These are phyloP conservation scores for Citrus medica DNA, from an alignment of 345 rosid genomes.

Conservation along the genomic window DNA sequence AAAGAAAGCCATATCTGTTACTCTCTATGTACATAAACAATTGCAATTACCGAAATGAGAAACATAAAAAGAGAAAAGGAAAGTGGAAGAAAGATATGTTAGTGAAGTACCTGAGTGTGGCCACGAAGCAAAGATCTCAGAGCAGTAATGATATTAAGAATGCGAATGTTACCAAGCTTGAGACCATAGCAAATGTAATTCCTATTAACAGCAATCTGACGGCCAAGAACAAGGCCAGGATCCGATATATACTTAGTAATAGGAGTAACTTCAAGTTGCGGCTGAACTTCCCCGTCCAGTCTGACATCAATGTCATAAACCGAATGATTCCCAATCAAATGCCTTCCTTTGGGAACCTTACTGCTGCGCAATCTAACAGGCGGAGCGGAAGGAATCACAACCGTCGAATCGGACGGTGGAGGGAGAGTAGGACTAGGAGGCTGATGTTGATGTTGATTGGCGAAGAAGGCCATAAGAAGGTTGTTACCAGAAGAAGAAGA, in stretches of 20 bases:
- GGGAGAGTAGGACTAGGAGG: slow-evolving; percentile 10
- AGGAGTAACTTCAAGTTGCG: slow-evolving; percentile 76
- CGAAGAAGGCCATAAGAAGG: slow-evolving; percentile 30
- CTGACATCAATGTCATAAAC: slow-evolving; percentile 57
- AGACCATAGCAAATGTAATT: slow-evolving; percentile 76
- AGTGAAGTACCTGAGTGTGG: slow-evolving; percentile 49
- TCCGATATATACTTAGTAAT: slow-evolving; percentile 69
- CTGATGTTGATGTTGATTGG: slow-evolving; percentile 23
- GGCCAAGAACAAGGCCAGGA: slow-evolving; percentile 65
- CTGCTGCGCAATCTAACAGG: slow-evolving; percentile 46
- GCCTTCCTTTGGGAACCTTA: slow-evolving; percentile 61
- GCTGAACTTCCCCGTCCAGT: slow-evolving; percentile 59
- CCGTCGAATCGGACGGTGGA: slow-evolving; percentile 18
- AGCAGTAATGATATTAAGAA: slow-evolving; percentile 70
- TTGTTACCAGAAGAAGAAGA: slow-evolving; percentile 18
- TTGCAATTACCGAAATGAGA: not conserved
- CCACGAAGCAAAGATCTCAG: slow-evolving; percentile 72
- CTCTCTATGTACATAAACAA: slow-evolving; percentile 35
- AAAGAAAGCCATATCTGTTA: slow-evolving; percentile 78
- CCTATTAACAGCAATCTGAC: slow-evolving; percentile 77
- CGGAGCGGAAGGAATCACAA: slow-evolving; percentile 16
- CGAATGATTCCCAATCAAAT: slow-evolving; percentile 42
- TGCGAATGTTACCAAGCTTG: slow-evolving; percentile 68
- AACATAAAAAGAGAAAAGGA: not conserved
- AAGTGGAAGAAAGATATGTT: not conserved